Evolutionary conservation across 805 yeast species (phyloP), one percentile per base, ranked within the genome.

Genomic region (Tetrapisispora phaffii): DNA sequence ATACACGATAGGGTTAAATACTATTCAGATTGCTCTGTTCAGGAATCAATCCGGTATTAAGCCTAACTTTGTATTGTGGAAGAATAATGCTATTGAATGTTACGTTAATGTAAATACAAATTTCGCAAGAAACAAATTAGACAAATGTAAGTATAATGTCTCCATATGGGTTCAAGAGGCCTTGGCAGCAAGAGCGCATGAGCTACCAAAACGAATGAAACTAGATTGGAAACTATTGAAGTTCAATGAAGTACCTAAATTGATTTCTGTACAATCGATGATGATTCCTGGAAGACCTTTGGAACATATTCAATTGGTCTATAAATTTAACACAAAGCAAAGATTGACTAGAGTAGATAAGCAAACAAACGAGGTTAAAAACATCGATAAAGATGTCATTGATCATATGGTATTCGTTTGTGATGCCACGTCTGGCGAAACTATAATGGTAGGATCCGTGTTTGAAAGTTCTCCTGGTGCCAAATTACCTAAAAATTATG

Each of bases 31-130:
- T 36, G 88, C 81, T 8, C 62, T 78, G 41, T 77, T 80, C 55
- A 81, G 86, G 33, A 73, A 77, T 59, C 84, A 82, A 60, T 79
- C 88, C 23, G 76, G 79, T 33, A 59, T 74, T 46, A 82, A 79
- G 62, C 85, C 89, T 28, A 68, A 77, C 36, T 82, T 82, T 52
- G 60, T 78, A 19, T 75, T 79, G 48, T 89, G 96, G 96, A 85
- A 85, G 62, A 90, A 87, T 63, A 74, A 73, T 26, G 95, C 95
- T 7, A 79, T 89, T 54, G 86, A 86, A 53, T 71, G 70, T 42
- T 88, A 79, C 62, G 83, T 82, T 24, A 76, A 76, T 46, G 82
- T 85, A n/a, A 87, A 89, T 66, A 79, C 80, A 56, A 80, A 87
- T 2, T 89, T 89, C 69, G 90, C 95, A 2, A 59, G 69, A 17